Percentiles rank a stretch among this genome's conserved stretches.
Conservation (phyloP, 1,284 basidiomycete species). For the Stereum hirsutum region DNA sequence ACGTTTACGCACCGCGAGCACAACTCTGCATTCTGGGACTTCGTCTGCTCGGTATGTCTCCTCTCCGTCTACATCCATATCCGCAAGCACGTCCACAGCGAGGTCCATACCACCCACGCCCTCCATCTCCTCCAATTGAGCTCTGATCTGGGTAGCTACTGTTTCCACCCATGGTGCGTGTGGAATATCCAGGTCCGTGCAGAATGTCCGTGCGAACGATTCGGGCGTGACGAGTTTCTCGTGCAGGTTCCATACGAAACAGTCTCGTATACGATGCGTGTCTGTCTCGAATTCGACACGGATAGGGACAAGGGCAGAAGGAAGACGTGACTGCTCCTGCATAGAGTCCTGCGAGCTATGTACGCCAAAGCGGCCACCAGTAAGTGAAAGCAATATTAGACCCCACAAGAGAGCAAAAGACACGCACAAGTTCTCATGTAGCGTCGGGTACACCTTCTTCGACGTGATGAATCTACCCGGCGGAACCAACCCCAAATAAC, state of each 20-base stretch:
- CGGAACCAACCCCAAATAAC: slow-evolving; percentile 82
- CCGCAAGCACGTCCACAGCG: slow-evolving; percentile 21
- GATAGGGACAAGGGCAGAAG: slow-evolving; percentile 79
- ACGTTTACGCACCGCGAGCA: slow-evolving; percentile 66
- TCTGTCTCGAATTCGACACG: slow-evolving; percentile 93
- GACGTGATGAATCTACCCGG: slow-evolving; percentile 73
- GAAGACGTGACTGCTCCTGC: slow-evolving; percentile 51
- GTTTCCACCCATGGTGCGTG: slow-evolving; percentile 60
- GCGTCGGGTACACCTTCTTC: slow-evolving; percentile 47
- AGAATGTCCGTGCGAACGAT: slow-evolving; percentile 80
- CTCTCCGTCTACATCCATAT: neutral
- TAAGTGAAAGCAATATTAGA: too few relatives aligned
- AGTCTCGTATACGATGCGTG: slow-evolving; percentile 85
- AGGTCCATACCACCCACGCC: slow-evolving; percentile 62
- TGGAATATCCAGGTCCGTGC: slow-evolving; percentile 81
- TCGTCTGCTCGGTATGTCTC: slow-evolving; percentile 35
- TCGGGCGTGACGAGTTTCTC: slow-evolving; percentile 77
- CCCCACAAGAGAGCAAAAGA: neutral
- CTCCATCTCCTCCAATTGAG: slow-evolving; percentile 86
- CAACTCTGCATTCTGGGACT: slow-evolving; percentile 80
- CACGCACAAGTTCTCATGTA: slow-evolving; percentile 41
- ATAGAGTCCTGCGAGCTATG: slow-evolving; percentile 58
- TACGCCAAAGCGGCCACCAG: neutral
- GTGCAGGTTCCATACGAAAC: slow-evolving; percentile 94
- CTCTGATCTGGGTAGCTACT: slow-evolving; percentile 79